Evolutionary conservation across 768 basidiomycete genomes (phyloP).

Genomic region (Russula foetens): DNA sequence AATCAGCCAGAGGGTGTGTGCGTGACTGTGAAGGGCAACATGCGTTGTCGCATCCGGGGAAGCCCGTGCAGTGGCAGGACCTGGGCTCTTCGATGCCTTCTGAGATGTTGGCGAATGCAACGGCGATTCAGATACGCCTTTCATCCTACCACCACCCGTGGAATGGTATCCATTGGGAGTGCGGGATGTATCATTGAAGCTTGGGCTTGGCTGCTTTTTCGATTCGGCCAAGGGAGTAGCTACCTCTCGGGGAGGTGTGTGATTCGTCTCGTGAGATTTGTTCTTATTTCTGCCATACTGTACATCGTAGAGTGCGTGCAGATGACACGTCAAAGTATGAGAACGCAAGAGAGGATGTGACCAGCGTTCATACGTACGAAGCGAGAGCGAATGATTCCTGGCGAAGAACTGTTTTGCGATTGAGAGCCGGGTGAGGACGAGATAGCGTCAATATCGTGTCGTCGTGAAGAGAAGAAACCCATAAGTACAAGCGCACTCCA

Average conservation of each 20-base stretch:
- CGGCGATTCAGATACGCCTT: conserved; percentile 19
- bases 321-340: conserved; percentile 8
- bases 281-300: conserved; percentile 30
- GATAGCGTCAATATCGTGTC: conserved; percentile 23
- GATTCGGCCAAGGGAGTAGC: conserved; percentile 4
- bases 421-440: conserved; percentile 12
- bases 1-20: conserved; percentile 14
- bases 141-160: neutral
- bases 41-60: conserved; percentile 18
- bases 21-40: conserved; percentile 12
- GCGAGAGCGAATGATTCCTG: conserved; percentile 31
- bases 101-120: conserved; percentile 3
- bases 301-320: neutral
- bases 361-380: conserved; percentile 27
- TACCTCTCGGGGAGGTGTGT: conserved; percentile 13
- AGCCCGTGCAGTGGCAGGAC: conserved; percentile 1
- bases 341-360: neutral
- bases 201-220: conserved; percentile 15
- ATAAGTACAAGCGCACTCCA: conserved; percentile 20
- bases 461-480: conserved; percentile 36
- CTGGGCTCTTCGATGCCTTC: neutral
- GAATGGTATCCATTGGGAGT: neutral
- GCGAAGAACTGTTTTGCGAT: neutral
- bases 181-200: conserved; percentile 15
- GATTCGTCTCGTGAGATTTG: conserved; percentile 25